Evolutionary conservation across 2,329 filamentous ascomycete genomes (phyloP).

Genomic region (Claviceps purpurea): DNA sequence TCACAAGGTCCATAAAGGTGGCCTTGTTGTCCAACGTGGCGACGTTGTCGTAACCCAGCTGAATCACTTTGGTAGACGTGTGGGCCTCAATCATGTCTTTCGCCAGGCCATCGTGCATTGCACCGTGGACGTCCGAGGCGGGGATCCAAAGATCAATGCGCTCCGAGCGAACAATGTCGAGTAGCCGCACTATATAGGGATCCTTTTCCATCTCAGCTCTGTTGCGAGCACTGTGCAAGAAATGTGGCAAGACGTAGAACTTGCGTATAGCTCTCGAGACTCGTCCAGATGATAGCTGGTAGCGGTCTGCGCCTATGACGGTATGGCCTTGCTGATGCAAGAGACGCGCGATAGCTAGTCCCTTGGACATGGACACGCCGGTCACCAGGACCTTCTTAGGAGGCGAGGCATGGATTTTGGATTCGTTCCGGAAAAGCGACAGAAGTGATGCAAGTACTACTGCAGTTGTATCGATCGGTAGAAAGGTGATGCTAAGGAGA

Average conservation of each 20-base stretch:
- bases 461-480: slow-evolving; percentile 38
- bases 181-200: slow-evolving; percentile 41
- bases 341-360: slow-evolving; percentile 49
- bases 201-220: slow-evolving; percentile 13
- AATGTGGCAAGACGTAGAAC: slow-evolving; percentile 35
- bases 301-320: slow-evolving; percentile 60
- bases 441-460: slow-evolving; percentile 7
- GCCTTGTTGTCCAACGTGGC: slow-evolving; percentile 50
- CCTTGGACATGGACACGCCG: slow-evolving; percentile 60
- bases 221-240: slow-evolving; percentile 8
- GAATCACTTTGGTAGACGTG: slow-evolving; percentile 47
- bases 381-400: slow-evolving; percentile 50
- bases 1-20: slow-evolving; percentile 47
- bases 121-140: slow-evolving; percentile 54
- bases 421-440: not conserved
- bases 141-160: slow-evolving; percentile 59
- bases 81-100: slow-evolving; percentile 45
- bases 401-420: slow-evolving; percentile 4
- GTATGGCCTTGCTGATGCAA: slow-evolving; percentile 52
- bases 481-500: slow-evolving; percentile 20
- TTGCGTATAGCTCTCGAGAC: slow-evolving; percentile 41
- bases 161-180: slow-evolving; percentile 46
- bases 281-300: slow-evolving; percentile 37
- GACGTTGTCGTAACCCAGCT: slow-evolving; percentile 45
- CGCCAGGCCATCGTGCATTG: slow-evolving; percentile 52